Evolutionary conservation across 1,284 basidiomycete species (phyloP).

Genomic region (Apiotrichum brassicae): DNA sequence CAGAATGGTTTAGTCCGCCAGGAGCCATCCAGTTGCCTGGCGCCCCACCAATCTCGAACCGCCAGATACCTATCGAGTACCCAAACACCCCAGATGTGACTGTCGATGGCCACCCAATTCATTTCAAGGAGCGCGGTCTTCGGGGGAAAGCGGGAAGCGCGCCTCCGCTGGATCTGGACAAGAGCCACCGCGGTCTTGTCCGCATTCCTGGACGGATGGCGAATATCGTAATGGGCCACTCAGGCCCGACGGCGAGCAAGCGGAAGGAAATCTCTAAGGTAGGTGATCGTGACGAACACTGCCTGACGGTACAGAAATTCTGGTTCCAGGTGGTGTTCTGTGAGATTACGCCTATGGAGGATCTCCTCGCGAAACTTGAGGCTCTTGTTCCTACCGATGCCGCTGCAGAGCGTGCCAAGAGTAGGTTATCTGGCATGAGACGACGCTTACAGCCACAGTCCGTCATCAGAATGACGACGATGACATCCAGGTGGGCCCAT

Average conservation of each 20-base stretch:
- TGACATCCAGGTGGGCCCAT: constrained; percentile 77
- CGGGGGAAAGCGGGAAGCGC: constrained; percentile 97
- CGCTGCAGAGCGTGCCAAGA: constrained; percentile 14
- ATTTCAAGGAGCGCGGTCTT: constrained; percentile 78
- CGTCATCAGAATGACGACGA: constrained; percentile 63
- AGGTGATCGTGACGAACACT: background rate
- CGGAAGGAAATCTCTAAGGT: constrained; percentile 43
- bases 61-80: constrained; percentile 68
- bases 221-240: constrained; percentile 78
- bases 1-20: constrained; percentile 61
- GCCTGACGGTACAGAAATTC: constrained; percentile 58
- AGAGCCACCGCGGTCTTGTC: constrained; percentile 50
- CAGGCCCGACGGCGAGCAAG: constrained; percentile 54
- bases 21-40: constrained; percentile 42
- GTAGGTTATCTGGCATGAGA: constrained; percentile 10
- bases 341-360: constrained; percentile 62
- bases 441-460: constrained; percentile 53
- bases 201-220: constrained; percentile 54
- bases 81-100: constrained; percentile 85
- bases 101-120: constrained; percentile 64
- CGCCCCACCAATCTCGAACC: constrained; percentile 23
- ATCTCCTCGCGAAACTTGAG: constrained; percentile 52
- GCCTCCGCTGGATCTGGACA: constrained; percentile 76
- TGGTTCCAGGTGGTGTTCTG: constrained; percentile 78
- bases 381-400: constrained; percentile 23